Base-by-base conservation (phyloP, 2,329 filamentous ascomycete genomes). In the Domatiomyces globalis region DNA sequence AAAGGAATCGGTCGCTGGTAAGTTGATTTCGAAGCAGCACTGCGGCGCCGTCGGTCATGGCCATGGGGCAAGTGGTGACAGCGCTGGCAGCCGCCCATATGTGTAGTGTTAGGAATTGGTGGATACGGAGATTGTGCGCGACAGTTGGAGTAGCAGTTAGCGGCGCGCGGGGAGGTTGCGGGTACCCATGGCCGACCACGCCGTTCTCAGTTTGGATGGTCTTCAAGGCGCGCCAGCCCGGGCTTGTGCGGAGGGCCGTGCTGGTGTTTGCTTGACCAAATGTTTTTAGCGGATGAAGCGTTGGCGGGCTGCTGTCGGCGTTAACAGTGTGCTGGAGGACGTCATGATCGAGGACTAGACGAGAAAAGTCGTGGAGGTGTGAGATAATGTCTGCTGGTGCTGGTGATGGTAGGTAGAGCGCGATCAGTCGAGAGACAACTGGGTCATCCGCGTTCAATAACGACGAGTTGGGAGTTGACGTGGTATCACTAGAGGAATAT, bases 21-120 rank as follows among this genome's bases (percentile, higher is more conserved):
- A 20, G 44, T 22, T 58, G 49, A 43, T 49, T 15, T n/a, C 51
- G 52, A 1, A 56, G 57, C 17, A 69, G 61, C 7, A 65, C 63
- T 15, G 67, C 66, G 2, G 67, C 67, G 2, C 67, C 67, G 46
- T 69, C 66, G 1, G 63, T 67, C 82, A 85, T 85, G 22, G 77
- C 78, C 18, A 77, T 77, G 0, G 82, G 82, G 57, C 82, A 85
- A 0, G 77, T 76, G 2, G 80, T 79, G 55, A 78, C 75, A 1
- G 78, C 79, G 3, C 73, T 75, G 0, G 79, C 81, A 2, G 71
- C 71, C 10, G 73, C 69, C 75, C 80, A 84, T 1, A 84, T 65
- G 52, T 83, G 79, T 17, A 56, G 36, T 3, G 50, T 55, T 8
- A 79, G 65, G 60, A 83, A 84, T 59, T 84, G 79, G 5, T 81